Evolutionary conservation across 331 rosid genomes (phyloP), one percentile per base, ranked within the genome.

Genomic region (Stylosanthes scabra): DNA sequence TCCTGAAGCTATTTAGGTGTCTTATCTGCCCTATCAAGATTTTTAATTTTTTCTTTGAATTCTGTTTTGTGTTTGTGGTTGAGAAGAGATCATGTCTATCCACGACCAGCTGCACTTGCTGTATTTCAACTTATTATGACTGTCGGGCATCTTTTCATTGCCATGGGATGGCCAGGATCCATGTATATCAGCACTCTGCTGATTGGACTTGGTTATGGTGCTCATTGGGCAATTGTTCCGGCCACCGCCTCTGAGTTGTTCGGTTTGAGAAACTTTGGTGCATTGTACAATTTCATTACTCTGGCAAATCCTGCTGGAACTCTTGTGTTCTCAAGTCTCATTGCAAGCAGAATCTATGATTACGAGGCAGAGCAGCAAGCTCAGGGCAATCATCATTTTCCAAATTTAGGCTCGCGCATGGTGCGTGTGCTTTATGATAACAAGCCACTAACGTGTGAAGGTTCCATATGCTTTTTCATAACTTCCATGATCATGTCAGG

Each of bases 211-310:
- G 92, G 96, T 47, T 92, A 88, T 76, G 94, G 97, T 1, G 94
- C 96, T 64, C 97, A 92, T 77, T 92, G 96, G 94, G 92, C 94
- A 7, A 70, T 88, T 79, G 78, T 85, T 74, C 96, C 96, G 11
- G 97, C 97, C 41, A 65, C 97, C 6, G 96, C 89, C 57, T 92
- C 96, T 1, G 96, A 92, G 78, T 87, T 92, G 60, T 92, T 92
- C 8, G 97, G 96, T 62, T 69, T 90, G 74, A 86, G 83, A 72
- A 92, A 91, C 77, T 92, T 92, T 0, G 97, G 94, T 11, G 92
- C 97, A 34, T 75, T 92, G 70, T 92, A 88, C 81, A 92, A 92
- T 72, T 92, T 90, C 77, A 71, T 92, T 11, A 85, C 92, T 34
- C 70, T 92, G 70, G 92, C 94, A 72, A 90, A 77, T 70, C 96